Evolutionary conservation across 2,329 filamentous ascomycete species (phyloP).

Genomic region (Colletotrichum sp.): DNA sequence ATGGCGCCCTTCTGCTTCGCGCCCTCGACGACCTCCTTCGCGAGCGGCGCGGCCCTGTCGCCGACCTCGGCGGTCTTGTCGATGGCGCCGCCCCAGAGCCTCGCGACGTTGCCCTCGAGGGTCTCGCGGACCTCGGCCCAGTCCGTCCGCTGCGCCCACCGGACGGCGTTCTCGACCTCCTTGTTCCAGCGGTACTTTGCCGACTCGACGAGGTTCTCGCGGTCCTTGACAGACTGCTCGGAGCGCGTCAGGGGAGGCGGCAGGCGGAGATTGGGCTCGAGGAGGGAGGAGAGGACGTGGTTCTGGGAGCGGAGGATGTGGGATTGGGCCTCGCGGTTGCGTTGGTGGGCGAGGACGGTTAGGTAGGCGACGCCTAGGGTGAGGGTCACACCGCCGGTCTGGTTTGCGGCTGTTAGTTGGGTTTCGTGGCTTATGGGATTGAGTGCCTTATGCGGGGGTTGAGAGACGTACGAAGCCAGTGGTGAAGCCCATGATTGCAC

Average conservation of each 20-base stretch:
- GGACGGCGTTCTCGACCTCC: constrained; percentile 71
- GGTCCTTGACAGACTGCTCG: constrained; percentile 55
- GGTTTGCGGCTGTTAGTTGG: not conserved
- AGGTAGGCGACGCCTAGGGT: constrained; percentile 78
- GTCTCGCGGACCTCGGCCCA: constrained; percentile 67
- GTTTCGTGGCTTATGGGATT: not conserved
- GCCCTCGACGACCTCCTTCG: constrained; percentile 33
- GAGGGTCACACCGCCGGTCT: constrained; percentile 79
- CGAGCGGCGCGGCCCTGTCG: constrained; percentile 32
- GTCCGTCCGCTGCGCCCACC: constrained; percentile 69
- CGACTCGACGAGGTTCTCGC: constrained; percentile 64
- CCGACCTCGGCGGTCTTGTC: constrained; percentile 34
- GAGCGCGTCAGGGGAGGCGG: constrained; percentile 54
- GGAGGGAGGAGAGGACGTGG: constrained; percentile 55
- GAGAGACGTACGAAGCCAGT: constrained; percentile 70
- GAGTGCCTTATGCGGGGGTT: not conserved
- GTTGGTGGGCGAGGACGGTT: constrained; percentile 71
- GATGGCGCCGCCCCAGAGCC: constrained; percentile 48
- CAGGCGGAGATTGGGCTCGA: constrained; percentile 51
- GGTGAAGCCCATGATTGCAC: constrained; percentile 69
- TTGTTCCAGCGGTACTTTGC: constrained; percentile 81
- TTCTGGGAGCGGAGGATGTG: constrained; percentile 62
- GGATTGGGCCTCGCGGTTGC: constrained; percentile 66
- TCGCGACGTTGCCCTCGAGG: constrained; percentile 53
- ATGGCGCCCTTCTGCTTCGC: constrained; percentile 41